Evolutionary conservation across 1,284 basidiomycete species (phyloP).

Genomic region (Rhodofomes roseus): DNA sequence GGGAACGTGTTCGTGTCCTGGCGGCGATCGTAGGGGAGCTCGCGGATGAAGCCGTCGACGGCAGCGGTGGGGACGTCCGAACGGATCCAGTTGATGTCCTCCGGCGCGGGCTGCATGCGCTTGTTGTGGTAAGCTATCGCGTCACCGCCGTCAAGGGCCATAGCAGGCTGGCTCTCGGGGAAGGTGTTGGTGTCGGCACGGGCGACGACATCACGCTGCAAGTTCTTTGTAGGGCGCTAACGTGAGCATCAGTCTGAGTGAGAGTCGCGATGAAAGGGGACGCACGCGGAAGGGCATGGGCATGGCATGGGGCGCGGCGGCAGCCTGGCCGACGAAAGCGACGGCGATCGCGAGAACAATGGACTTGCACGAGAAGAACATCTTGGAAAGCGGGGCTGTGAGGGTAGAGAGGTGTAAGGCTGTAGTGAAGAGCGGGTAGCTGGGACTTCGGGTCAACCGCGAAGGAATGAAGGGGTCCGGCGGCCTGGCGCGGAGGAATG

Average conservation of each 20-base stretch:
- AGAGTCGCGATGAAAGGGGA: constrained; percentile 1
- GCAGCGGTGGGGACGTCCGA: constrained; percentile 33
- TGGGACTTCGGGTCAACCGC: constrained; percentile 26
- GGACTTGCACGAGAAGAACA: constrained; percentile 41
- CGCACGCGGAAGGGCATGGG: constrained; percentile 39
- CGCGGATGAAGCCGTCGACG: constrained; percentile 23
- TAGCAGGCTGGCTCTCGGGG: constrained; percentile 18
- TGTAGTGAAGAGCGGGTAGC: constrained; percentile 20
- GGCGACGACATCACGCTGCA: constrained; percentile 33
- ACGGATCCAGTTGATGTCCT: constrained; percentile 28
- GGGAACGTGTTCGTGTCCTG: constrained; percentile 32
- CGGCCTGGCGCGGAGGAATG: constrained; percentile 31
- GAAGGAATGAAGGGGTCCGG: constrained; percentile 30
- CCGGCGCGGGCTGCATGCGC: constrained; percentile 3
- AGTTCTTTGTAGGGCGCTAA: constrained; percentile 36
- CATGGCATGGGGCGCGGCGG: constrained; percentile 37
- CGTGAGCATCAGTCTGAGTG: neutral
- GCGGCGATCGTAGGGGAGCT: constrained; percentile 21
- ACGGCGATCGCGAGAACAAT: constrained; percentile 39
- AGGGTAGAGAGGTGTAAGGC: constrained; percentile 21
- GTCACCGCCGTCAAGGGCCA: constrained; percentile 14
- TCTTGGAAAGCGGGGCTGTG: constrained; percentile 28
- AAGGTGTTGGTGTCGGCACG: constrained; percentile 22
- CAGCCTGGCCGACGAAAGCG: constrained; percentile 42
- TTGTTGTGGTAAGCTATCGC: constrained; percentile 10